Evolutionary conservation across 202 grass and related monocot species (phyloP).

Genomic region (Carex arenaria): DNA sequence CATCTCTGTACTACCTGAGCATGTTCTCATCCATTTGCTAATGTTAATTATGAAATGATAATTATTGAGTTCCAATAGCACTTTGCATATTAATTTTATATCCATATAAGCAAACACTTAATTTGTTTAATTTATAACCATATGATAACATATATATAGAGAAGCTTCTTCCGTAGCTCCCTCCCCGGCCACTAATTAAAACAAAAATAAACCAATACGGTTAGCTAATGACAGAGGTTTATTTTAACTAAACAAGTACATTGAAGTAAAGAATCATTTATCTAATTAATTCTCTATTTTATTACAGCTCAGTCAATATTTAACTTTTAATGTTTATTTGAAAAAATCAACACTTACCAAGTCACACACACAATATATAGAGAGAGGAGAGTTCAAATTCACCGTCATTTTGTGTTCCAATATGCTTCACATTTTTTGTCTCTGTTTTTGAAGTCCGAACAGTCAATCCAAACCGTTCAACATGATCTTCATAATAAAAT

Average conservation of each 20-base stretch:
- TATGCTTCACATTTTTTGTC: too few relatives aligned
- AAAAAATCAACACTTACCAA: not conserved
- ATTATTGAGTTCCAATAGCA: not conserved
- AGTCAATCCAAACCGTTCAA: too few relatives aligned
- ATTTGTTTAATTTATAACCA: not conserved
- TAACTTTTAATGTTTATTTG: not conserved
- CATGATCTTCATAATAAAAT: too few relatives aligned
- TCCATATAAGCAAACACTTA: not conserved
- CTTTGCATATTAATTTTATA: not conserved
- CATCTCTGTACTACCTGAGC: constrained; percentile 3
- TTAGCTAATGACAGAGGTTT: not conserved
- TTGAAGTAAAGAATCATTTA: not conserved
- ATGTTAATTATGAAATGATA: constrained; percentile 1
- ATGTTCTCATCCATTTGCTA: constrained; percentile 18
- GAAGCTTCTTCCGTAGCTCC: not conserved
- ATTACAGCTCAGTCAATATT: not conserved
- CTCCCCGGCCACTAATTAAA: not conserved
- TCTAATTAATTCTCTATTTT: not conserved
- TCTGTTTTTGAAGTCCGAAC: too few relatives aligned
- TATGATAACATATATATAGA: not conserved
- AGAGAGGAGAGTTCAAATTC: too few relatives aligned
- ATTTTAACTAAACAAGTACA: constrained; percentile 6
- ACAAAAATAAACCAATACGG: not conserved
- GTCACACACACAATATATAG: too few relatives aligned
- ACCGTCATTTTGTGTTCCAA: too few relatives aligned